A percentile compares a stretch with the other conserved stretches of the same genome.
Conservation (phyloP, 768 basidiomycete species). For the Rhodotorula babjevae region DNA sequence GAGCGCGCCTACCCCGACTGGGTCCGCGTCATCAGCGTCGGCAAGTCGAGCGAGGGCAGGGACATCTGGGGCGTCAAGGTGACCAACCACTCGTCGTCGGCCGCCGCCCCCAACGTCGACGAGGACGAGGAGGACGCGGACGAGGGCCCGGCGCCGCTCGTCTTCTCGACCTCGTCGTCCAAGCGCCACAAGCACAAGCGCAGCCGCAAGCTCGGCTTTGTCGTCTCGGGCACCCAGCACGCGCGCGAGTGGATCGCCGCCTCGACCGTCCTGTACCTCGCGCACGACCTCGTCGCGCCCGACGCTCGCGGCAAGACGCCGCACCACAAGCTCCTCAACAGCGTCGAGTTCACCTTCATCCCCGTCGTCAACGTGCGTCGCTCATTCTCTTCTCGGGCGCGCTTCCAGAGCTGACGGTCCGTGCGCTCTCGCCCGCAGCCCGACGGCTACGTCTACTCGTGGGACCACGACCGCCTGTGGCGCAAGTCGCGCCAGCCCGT, state of each 20-base stretch:
- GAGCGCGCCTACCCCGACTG: conserved; percentile 53
- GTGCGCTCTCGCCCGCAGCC: conserved; percentile 3
- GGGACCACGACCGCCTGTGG: conserved; percentile 67
- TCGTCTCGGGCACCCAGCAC: conserved; percentile 69
- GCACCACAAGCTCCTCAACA: conserved; percentile 39
- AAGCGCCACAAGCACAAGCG: conserved; percentile 28
- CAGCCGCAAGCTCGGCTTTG: conserved; percentile 56
- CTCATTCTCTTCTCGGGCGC: too few relatives aligned
- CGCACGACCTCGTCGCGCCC: conserved; percentile 63
- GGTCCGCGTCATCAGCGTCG: conserved; percentile 54
- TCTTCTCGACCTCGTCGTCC: too few relatives aligned
- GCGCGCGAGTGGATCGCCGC: conserved; percentile 79
- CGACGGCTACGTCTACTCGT: conserved; percentile 61
- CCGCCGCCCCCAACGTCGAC: conserved; percentile 20
- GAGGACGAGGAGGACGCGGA: conserved; percentile 34
- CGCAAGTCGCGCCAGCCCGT: conserved; percentile 59
- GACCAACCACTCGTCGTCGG: neutral
- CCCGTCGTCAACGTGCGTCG: conserved; percentile 50
- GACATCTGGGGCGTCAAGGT: conserved; percentile 59
- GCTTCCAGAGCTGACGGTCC: neutral
- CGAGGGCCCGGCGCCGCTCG: neutral
- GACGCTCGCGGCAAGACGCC: conserved; percentile 55
- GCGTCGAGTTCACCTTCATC: conserved; percentile 61
- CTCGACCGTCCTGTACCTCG: conserved; percentile 64
- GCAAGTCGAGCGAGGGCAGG: conserved; percentile 59